Percentiles rank a stretch among this genome's conserved stretches.
These are phyloP conservation scores for Umbelopsis sp. DNA, from an alignment of 192 early-diverging fungal species.

Conservation along the genomic window DNA sequence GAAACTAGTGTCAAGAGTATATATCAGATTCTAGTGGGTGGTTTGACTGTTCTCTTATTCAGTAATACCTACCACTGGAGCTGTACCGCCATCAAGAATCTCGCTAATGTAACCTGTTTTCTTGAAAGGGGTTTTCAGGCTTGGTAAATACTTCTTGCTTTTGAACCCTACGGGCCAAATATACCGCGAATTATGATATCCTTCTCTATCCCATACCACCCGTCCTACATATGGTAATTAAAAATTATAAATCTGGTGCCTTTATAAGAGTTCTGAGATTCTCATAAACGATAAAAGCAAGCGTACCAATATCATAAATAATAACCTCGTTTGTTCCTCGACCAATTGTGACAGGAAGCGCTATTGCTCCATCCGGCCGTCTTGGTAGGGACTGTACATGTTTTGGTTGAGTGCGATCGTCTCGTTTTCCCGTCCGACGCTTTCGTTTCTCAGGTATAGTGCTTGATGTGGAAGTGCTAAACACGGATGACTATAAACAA, in stretches of 20 bases:
- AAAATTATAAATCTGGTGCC: neutral
- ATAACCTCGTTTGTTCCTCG: slow-evolving; percentile 63
- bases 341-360: slow-evolving; percentile 62
- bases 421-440: slow-evolving; percentile 55
- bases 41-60: neutral
- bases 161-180: slow-evolving; percentile 72
- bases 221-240: slow-evolving; percentile 25
- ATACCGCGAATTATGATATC: slow-evolving; percentile 70
- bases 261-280: neutral
- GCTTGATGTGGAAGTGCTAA: slow-evolving; percentile 17
- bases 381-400: slow-evolving; percentile 55
- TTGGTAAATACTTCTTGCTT: slow-evolving; percentile 64
- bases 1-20: slow-evolving; percentile 45
- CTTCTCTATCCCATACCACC: slow-evolving; percentile 60
- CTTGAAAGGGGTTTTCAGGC: slow-evolving; percentile 52
- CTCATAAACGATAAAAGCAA: neutral
- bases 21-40: no score
- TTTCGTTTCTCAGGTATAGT: slow-evolving; percentile 40
- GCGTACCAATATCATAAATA: slow-evolving; percentile 57
- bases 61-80: slow-evolving; percentile 46
- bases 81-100: slow-evolving; percentile 68
- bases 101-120: slow-evolving; percentile 65
- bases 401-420: slow-evolving; percentile 61
- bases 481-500: neutral
- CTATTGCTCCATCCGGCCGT: slow-evolving; percentile 52